Percentiles rank a stretch among this genome's conserved stretches.
Conservation (phyloP, 495 filamentous ascomycete genomes). For the Friedmanniomyces endolithicus region DNA sequence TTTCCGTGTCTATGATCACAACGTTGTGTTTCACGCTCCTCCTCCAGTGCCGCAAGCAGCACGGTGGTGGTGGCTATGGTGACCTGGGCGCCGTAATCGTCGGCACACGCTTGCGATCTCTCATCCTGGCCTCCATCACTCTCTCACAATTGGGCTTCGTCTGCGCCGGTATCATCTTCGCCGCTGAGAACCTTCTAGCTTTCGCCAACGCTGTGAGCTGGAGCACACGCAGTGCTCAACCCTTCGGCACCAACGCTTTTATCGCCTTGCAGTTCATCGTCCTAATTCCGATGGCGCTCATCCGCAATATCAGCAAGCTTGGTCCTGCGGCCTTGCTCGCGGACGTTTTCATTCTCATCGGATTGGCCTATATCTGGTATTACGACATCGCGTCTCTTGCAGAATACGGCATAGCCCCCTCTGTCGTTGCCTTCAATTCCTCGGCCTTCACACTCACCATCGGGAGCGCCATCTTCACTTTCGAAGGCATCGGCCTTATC, state of each 20-base stretch:
- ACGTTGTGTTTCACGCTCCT: constrained; percentile 52
- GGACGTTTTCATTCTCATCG: constrained; percentile 50
- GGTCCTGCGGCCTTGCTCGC: constrained; percentile 47
- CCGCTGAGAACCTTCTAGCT: constrained; percentile 48
- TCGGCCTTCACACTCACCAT: constrained; percentile 48
- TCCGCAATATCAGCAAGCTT: constrained; percentile 54
- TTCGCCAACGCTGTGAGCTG: constrained; percentile 44
- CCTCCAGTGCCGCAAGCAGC: constrained; percentile 40
- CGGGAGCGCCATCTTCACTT: constrained; percentile 54
- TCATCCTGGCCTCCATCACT: constrained; percentile 48
- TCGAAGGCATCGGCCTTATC: constrained; percentile 55
- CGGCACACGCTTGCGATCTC: constrained; percentile 37
- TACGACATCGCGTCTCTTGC: constrained; percentile 44
- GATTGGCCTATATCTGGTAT: constrained; percentile 52
- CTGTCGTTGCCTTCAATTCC: constrained; percentile 49
- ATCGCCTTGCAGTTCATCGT: constrained; percentile 45
- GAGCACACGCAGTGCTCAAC: constrained; percentile 41
- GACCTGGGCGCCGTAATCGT: constrained; percentile 47
- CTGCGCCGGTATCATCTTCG: constrained; percentile 52
- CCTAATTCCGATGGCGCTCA: constrained; percentile 47
- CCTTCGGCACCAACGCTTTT: constrained; percentile 29
- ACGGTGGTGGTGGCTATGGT: constrained; percentile 47
- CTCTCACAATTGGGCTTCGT: constrained; percentile 59
- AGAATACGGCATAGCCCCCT: constrained; percentile 34
- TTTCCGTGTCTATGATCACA: constrained; percentile 42